Conservation (phyloP, 139 green algal species). For the Chlamydomonas sp. region DNA sequence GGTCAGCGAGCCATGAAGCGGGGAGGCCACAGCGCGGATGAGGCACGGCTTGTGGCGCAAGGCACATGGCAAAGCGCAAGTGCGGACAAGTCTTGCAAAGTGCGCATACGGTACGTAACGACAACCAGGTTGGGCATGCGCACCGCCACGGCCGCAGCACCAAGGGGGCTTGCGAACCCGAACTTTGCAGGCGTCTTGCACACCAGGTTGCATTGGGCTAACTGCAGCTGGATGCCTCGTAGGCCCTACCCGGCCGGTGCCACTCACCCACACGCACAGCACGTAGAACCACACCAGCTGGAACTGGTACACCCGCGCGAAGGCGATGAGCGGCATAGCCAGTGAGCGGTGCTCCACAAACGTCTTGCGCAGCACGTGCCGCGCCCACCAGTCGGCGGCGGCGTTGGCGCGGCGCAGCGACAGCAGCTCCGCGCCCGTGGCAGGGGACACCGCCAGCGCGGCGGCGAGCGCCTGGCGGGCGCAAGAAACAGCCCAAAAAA, state of each 20-base stretch:
- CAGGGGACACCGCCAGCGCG: not conserved
- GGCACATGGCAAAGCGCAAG: no score
- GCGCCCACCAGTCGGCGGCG: conserved; percentile 51
- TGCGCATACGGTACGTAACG: not conserved
- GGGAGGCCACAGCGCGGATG: no score
- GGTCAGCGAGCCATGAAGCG: no score
- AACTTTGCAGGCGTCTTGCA: no score
- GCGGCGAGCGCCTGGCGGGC: not conserved
- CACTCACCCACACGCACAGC: conserved; percentile 53
- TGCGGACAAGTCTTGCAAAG: no score
- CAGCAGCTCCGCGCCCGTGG: not conserved
- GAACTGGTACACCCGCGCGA: conserved; percentile 71
- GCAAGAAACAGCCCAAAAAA: no score
- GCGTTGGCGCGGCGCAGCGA: conserved; percentile 16
- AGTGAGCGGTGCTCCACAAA: conserved; percentile 69
- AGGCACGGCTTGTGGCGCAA: no score
- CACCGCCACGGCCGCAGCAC: no score
- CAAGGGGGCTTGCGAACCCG: no score
- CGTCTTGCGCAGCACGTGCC: conserved; percentile 68
- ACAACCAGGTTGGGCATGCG: not conserved
- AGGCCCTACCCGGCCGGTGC: conserved; percentile 2
- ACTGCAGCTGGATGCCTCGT: no score
- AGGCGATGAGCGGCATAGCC: conserved; percentile 59
- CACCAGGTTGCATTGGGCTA: no score
- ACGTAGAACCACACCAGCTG: conserved; percentile 71